These are phyloP conservation scores for Neopestalotiopsis sp. DNA, from an alignment of 2,329 filamentous ascomycete genomes.

Conservation along the genomic window DNA sequence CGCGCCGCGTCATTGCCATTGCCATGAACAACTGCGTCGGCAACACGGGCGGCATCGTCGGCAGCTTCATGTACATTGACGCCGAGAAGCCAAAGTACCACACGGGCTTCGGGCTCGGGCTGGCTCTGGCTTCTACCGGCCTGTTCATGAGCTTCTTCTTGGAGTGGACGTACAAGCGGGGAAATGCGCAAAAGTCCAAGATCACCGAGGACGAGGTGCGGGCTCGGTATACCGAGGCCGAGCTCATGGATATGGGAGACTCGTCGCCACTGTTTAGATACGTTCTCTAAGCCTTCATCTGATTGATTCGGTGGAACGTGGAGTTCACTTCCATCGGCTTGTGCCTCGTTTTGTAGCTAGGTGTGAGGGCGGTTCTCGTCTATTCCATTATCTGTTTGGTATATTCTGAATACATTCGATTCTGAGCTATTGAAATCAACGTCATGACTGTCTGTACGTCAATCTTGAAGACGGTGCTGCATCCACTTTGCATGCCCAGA, in stretches of 20 bases:
- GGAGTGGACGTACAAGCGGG: conserved; percentile 27
- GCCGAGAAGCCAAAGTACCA: conserved; percentile 38
- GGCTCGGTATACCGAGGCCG: conserved; percentile 17
- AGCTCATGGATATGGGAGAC: conserved; percentile 24
- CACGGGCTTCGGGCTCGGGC: conserved; percentile 39
- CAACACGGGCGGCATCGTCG: conserved; percentile 47
- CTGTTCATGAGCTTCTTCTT: conserved; percentile 36
- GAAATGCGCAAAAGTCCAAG: conserved; percentile 18
- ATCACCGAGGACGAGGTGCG: conserved; percentile 17
- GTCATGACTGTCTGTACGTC: too few relatives aligned
- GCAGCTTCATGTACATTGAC: conserved; percentile 43
- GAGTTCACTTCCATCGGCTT: background rate
- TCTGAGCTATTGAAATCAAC: too few relatives aligned
- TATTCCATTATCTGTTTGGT: too few relatives aligned
- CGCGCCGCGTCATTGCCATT: conserved; percentile 42
- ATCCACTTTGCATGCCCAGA: too few relatives aligned
- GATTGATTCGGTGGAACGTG: background rate
- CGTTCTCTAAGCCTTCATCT: background rate
- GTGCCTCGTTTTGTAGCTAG: too few relatives aligned
- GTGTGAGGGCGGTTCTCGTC: too few relatives aligned
- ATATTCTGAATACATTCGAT: too few relatives aligned
- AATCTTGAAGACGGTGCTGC: too few relatives aligned
- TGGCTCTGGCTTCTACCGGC: conserved; percentile 36
- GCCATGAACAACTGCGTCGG: conserved; percentile 43
- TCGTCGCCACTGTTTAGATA: conserved; percentile 22